Evolutionary conservation across 768 basidiomycete genomes (phyloP), one percentile per base, ranked within the genome.

Genomic region (Pleurotus tuber-regium): DNA sequence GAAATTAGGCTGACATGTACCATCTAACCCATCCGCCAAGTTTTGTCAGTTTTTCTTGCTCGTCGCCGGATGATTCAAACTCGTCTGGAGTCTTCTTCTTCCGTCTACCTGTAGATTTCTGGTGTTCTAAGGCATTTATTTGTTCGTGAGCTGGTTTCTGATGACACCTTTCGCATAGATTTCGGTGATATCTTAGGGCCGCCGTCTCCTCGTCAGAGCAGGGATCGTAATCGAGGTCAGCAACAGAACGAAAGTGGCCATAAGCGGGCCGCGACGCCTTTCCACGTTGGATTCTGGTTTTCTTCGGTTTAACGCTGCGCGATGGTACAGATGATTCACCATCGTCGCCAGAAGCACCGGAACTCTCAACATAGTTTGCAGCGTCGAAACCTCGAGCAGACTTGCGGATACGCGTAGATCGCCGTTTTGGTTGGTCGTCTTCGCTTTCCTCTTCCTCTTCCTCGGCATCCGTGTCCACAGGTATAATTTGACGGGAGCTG

Each of bases 11-110:
- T 11, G 19, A 26, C 38, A 68, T 78, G 51, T 63, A 89, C 89
- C 91, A 94, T 68, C 82, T 77, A 56, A 92, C 82, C 91, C 91
- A 94, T 23, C 91, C 91, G 10, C 91, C 91, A 40, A 86, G 68
- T 5, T 65, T 62, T 10, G 55, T 67, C 8, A 82, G 67, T 42
- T 68, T 71, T 30, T 81, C 78, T 30, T 75, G 69, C 36, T 86
- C 83, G 25, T 81, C 75, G 16, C 78, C 81, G 7, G 70, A 71
- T 38, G 75, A 73, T 43, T 82, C 85, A 35, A 77, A 75, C 28
- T 79, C 74, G 50, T 77, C 78, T n/a, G 76, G 73, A 5, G 69
- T 57, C 18, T 60, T 61, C 55, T 68, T 75, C 62, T 67, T 78
- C 44, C 66, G 71, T 41, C 68, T 73, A 26, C 64, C 62, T 47